Evolutionary conservation across 1,284 basidiomycete species (phyloP).

Genomic region (Thecaphora frezii): DNA sequence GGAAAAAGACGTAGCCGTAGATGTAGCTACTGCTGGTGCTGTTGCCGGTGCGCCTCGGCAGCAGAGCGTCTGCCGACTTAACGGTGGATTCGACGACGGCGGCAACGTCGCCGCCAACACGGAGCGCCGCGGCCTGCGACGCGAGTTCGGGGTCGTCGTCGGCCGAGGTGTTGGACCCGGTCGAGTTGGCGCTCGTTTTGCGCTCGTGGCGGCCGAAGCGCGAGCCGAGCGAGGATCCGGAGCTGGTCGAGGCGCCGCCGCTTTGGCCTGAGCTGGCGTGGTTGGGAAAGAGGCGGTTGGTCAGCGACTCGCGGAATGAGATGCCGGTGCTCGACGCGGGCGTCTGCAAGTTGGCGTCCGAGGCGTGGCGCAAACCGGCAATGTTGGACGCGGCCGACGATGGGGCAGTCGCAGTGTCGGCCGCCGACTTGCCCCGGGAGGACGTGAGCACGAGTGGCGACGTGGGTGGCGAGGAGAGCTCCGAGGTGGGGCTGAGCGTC

Average conservation of each 20-base stretch:
- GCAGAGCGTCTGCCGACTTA: constrained; percentile 4
- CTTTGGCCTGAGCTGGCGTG: neutral
- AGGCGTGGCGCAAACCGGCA: neutral
- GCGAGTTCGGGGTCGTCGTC: neutral
- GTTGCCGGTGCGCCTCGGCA: constrained; percentile 10
- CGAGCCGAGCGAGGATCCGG: too few relatives aligned
- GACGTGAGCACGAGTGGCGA: neutral
- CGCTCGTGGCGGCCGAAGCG: neutral
- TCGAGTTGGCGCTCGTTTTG: neutral
- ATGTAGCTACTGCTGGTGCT: constrained; percentile 54
- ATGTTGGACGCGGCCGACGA: neutral
- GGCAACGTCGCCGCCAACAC: neutral
- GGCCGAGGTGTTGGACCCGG: neutral
- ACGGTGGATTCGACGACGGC: constrained; percentile 16
- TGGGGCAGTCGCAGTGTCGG: neutral
- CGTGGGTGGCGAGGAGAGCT: neutral
- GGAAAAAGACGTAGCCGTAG: constrained; percentile 57
- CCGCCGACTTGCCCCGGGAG: neutral
- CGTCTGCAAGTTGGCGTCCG: constrained; percentile 1
- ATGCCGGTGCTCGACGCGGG: neutral
- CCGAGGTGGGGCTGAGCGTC: neutral
- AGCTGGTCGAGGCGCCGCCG: neutral
- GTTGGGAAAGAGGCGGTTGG: constrained; percentile 1
- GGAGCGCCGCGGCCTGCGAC: neutral
- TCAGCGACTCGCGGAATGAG: neutral